Conservation (phyloP, 2,329 filamentous ascomycete species). For the Basipetospora sp. region DNA sequence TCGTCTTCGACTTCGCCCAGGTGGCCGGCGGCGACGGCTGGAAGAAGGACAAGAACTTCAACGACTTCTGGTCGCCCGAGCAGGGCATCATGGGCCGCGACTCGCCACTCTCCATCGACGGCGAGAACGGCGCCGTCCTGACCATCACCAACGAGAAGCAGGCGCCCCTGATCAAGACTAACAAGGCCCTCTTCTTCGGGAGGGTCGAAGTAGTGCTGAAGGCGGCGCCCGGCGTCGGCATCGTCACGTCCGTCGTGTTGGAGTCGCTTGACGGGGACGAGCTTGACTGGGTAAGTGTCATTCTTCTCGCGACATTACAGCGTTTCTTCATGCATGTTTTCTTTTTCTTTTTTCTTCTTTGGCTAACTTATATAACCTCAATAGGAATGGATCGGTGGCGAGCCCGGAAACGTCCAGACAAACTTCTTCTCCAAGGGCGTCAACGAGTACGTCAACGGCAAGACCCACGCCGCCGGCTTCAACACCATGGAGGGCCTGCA, state of each 20-base stretch:
- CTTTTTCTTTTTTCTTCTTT: neutral
- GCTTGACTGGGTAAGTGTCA: slow-evolving; percentile 30
- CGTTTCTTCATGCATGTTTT: too few relatives aligned
- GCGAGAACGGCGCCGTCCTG: slow-evolving; percentile 18
- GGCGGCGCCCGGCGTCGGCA: slow-evolving; percentile 56
- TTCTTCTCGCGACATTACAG: too few relatives aligned
- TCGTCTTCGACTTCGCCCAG: slow-evolving; percentile 51
- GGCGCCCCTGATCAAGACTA: slow-evolving; percentile 47
- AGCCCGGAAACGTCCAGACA: slow-evolving; percentile 54
- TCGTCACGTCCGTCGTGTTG: slow-evolving; percentile 62
- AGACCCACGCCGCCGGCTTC: slow-evolving; percentile 29
- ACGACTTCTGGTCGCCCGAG: slow-evolving; percentile 16
- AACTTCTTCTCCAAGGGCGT: slow-evolving; percentile 67
- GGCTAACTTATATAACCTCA: slow-evolving; percentile 38
- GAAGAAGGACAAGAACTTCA: slow-evolving; percentile 10
- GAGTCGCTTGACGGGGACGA: slow-evolving; percentile 67
- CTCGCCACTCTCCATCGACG: slow-evolving; percentile 14
- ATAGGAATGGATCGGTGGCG: slow-evolving; percentile 57
- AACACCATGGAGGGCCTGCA: slow-evolving; percentile 31
- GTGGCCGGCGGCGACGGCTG: slow-evolving; percentile 31
- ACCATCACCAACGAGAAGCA: slow-evolving; percentile 44
- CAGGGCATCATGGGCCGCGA: slow-evolving; percentile 18
- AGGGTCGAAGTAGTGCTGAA: slow-evolving; percentile 56
- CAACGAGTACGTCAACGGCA: slow-evolving; percentile 37
- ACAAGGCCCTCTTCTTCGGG: slow-evolving; percentile 79